Evolutionary conservation across 1,284 basidiomycete genomes (phyloP), one percentile per base, ranked within the genome.

Genomic region (Irpex sp.): DNA sequence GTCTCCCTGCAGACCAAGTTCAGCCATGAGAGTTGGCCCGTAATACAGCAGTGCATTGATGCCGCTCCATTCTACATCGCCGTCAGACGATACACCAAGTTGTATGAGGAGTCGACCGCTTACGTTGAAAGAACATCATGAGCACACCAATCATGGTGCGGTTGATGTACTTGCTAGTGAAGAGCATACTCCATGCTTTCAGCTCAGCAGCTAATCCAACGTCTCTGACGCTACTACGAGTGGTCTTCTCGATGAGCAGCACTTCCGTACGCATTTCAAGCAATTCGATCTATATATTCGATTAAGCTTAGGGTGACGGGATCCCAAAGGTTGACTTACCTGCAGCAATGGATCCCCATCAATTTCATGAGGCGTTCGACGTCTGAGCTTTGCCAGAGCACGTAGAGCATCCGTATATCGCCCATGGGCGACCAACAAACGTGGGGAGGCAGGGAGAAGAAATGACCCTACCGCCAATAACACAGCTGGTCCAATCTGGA

Each of bases 21-120:
- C 83, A 36, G 74, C 77, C 63, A 93, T 83, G 13, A 94, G 79
- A 1, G 85, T 86, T 0, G 92, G 92, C 0, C 91, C 91, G 67
- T 93, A 94, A 69, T 94, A 94, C 6, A 93, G 76, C 37, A 93
- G 71, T 4, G 90, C 90, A 69, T 93, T 93, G 66, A 92, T 92
- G 1, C 91, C 91, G 65, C 86, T 88, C 90, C 90, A 92, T 76
- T 92, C 90, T 92, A 1, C 31, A 7, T 7, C 5, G 68, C 47
- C 37, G 60, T 17, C 2, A 9, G 59, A 26, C 15, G 56, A 60
- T 58, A 36, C 13, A 37, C 37, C 4, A 46, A 35, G 19, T 26
- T 4, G 50, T 17, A 8, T 11, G 33, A 26, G 21, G 57, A 26
- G 6, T 3, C 4, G 11, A 53, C 19, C 19, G 76, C 87, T 49